Evolutionary conservation across 176 grass and related monocot species (phyloP), one percentile per base, ranked within the genome.

Genomic region (Rhynchospora tenuis): DNA sequence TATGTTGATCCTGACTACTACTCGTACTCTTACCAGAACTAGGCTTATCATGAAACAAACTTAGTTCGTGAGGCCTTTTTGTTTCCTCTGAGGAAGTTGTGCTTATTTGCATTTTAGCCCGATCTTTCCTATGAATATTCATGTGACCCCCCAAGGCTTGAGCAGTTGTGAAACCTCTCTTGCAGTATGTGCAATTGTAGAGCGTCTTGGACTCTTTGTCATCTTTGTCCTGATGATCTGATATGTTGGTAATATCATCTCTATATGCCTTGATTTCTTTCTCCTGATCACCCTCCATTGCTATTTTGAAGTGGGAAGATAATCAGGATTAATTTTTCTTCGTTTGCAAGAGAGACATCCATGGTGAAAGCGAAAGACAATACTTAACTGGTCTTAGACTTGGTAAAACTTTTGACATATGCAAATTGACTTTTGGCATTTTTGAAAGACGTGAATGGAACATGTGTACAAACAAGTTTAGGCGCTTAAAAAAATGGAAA

Each of bases 101-200:
- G 13, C 47, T 47, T 7, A 51, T 62, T 5, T 27, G 13, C 2
- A 44, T 20, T 38, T 47, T 85, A 3, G 78, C 84, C 42, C 87
- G 84, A 20, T 91, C 89, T 69, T 88, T 91, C 13, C 89, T 88
- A 81, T 97, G 94, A 56, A 93, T 85, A 90, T 97, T 97, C 94
- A 97, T 97, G 89, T 97, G 94, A 6, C 94, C 94, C 51, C 94
- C 91, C 14, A 97, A 86, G 7, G 94, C 94, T 83, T 97, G 94
- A 62, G 94, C 91, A 65, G 92, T 94, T 29, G 89, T 89, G 86
- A 97, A 97, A 16, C 94, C 94, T 60, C 91, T 83, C 86, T 67
- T 90, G 94, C 94, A 97, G 86, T 89, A 97, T 51, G 86, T 86
- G 84, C 94, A 97, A 59, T 90, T 91, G 91, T 97, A 94, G 76